A percentile compares a stretch with the other conserved stretches of the same genome.
phyloP scores from a whole-genome alignment of 306 rosid species.

The Casuarina cunninghamiana region DNA sequence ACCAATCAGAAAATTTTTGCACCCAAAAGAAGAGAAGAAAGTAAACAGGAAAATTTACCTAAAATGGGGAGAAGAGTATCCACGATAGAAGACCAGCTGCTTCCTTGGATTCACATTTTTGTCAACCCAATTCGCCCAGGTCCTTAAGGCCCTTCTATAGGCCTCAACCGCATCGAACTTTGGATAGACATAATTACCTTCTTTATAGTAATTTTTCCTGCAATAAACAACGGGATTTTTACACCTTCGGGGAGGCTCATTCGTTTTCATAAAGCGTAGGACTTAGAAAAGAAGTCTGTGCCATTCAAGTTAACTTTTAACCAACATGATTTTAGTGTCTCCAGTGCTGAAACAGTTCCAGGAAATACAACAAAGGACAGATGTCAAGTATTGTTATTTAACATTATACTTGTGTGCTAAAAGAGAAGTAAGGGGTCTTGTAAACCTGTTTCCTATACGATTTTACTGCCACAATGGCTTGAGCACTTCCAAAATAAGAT shows the following conservation, averaged over 20 bases:
- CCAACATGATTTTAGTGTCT: neutral
- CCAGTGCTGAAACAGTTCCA: too few relatives aligned
- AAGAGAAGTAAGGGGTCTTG: too few relatives aligned
- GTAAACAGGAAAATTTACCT: constrained; percentile 44
- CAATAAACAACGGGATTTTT: constrained; percentile 25
- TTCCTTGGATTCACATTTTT: constrained; percentile 62
- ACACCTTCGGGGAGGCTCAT: constrained; percentile 11
- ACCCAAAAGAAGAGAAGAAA: neutral
- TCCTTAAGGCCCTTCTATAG: constrained; percentile 68
- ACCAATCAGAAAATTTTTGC: neutral
- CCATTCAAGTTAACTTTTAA: neutral
- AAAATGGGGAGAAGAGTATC: constrained; percentile 94
- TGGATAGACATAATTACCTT: constrained; percentile 77
- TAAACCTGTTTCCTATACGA: neutral
- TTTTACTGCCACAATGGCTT: neutral
- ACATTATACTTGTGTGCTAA: too few relatives aligned
- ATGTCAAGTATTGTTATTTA: too few relatives aligned
- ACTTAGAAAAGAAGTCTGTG: neutral
- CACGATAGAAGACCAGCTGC: constrained; percentile 83
- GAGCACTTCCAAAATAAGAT: neutral
- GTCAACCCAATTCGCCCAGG: constrained; percentile 91
- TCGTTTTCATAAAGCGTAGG: constrained; percentile 3
- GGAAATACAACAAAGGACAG: too few relatives aligned
- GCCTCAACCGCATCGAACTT: constrained; percentile 80
- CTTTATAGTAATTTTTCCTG: constrained; percentile 87